Conservation (phyloP, 2,329 filamentous ascomycete genomes). For the Stachybotrys chartarum region DNA sequence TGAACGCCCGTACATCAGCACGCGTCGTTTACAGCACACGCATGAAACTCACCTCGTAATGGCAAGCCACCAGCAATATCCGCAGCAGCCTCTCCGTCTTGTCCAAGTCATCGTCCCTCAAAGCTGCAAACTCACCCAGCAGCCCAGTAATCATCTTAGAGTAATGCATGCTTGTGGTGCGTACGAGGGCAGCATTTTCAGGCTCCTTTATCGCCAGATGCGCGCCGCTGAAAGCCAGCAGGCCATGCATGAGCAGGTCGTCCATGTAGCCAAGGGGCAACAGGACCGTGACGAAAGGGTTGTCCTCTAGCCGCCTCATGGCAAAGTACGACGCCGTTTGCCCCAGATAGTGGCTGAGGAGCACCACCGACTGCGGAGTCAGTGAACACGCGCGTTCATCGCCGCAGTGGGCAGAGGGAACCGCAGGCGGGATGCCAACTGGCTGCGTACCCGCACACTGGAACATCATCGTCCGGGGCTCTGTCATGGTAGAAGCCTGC, state of each 20-base stretch:
- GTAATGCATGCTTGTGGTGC: constrained; percentile 2
- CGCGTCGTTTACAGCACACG: neutral
- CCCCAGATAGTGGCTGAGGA: constrained; percentile 1
- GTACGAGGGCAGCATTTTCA: neutral
- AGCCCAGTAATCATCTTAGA: constrained; percentile 2
- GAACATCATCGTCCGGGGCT: neutral
- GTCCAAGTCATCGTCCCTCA: constrained; percentile 1
- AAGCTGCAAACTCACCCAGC: neutral
- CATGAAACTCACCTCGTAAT: constrained; percentile 1
- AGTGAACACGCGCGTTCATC: neutral
- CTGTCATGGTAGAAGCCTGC: neutral
- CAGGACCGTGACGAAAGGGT: constrained; percentile 4
- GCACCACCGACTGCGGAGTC: constrained; percentile 1
- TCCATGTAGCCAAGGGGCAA: constrained; percentile 2
- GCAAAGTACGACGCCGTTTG: constrained; percentile 3
- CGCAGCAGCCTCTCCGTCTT: constrained; percentile 4
- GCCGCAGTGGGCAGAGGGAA: neutral
- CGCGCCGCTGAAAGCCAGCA: constrained; percentile 3
- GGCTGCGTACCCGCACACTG: neutral
- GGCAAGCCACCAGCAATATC: constrained; percentile 2
- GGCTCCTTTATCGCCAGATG: constrained; percentile 2
- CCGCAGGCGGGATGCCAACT: neutral
- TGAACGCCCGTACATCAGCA: neutral
- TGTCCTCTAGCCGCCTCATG: constrained; percentile 1
- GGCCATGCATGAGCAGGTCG: constrained; percentile 5